phyloP scores from a whole-genome alignment of 2,329 filamentous ascomycete genomes.

The Fusarium tuaranense region DNA sequence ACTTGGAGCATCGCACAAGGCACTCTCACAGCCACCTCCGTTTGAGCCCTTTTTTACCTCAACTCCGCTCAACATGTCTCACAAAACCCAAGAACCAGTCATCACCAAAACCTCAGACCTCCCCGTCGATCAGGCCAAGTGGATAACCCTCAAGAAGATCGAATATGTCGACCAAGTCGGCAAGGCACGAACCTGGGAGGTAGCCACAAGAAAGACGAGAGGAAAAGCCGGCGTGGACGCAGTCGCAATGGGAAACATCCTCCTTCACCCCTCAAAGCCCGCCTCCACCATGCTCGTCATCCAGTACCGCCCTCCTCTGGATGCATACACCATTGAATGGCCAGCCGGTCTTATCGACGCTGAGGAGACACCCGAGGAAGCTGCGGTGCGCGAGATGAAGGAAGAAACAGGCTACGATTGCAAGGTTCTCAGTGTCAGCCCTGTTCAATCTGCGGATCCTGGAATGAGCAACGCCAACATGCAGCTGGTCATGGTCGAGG shows the following conservation, averaged over 20 bases:
- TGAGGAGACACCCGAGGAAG: conserved; percentile 40
- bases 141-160: conserved; percentile 43
- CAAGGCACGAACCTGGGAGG: conserved; percentile 42
- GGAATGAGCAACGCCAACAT: conserved; percentile 45
- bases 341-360: conserved; percentile 42
- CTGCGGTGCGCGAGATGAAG: conserved; percentile 42
- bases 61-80: conserved; percentile 14
- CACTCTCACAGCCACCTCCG: background rate
- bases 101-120: conserved; percentile 42
- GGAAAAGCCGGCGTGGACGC: conserved; percentile 41
- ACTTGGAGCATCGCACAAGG: background rate
- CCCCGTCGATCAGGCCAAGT: conserved; percentile 36
- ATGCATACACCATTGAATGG: conserved; percentile 45
- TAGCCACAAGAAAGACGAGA: conserved; percentile 43
- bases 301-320: conserved; percentile 43
- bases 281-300: conserved; percentile 43
- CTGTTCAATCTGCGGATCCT: conserved; percentile 38
- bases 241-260: conserved; percentile 44
- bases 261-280: conserved; percentile 42
- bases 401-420: conserved; percentile 43
- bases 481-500: conserved; percentile 44
- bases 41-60: background rate
- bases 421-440: conserved; percentile 39
- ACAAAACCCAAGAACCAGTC: conserved; percentile 39
- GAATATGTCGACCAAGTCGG: conserved; percentile 45